Evolutionary conservation across 23 red algal species (phyloP), one percentile per base, ranked within the genome.

Genomic region (Gracilaria vermiculophylla): DNA sequence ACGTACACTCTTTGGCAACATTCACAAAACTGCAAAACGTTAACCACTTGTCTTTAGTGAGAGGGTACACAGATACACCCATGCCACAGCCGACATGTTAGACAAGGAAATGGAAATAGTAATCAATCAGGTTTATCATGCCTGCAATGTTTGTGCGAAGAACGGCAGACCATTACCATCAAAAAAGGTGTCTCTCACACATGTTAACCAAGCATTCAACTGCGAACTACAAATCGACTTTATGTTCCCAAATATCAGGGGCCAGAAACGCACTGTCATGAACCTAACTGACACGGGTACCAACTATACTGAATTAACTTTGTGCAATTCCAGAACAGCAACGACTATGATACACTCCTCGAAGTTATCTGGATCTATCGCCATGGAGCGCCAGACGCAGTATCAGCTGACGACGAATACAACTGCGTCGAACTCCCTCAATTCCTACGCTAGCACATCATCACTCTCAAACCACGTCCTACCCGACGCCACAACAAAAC

Each of bases 251-350:
- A 6, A n/a, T 27, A n/a, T 85, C 10, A 41, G 20, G 5, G 42
- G 42, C 13, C 4, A 42, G 5, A 67, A 42, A 37, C 42, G 32
- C 32, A 53, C 35, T 0, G 24, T 85, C 3, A 41, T 85, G 39
- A 53, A 69, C 16, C 69, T 85, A n/a, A 69, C 64, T n/a, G 80
- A 85, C 50, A 69, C 43, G 23, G 29, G 80, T 25, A 85, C 80
- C 37, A 25, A 40, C 4, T 67, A 69, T 25, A 9, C 6, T 5
- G n/a, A 31, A 85, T 32, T 5, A 6, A 23, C 2, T 2, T 29
- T 40, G 69, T 47, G 28, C 20, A 47, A 7, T 3, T 5, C 28
- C 21, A 14, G 15, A 60, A 16, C 49, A 24, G 2, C 9, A 23
- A 35, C 14, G 29, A 85, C 20, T 21, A 43, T 85, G 32, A 69